These are phyloP conservation scores for Lachnellula hyalina DNA, from an alignment of 2,329 filamentous ascomycete species.

Conservation along the genomic window DNA sequence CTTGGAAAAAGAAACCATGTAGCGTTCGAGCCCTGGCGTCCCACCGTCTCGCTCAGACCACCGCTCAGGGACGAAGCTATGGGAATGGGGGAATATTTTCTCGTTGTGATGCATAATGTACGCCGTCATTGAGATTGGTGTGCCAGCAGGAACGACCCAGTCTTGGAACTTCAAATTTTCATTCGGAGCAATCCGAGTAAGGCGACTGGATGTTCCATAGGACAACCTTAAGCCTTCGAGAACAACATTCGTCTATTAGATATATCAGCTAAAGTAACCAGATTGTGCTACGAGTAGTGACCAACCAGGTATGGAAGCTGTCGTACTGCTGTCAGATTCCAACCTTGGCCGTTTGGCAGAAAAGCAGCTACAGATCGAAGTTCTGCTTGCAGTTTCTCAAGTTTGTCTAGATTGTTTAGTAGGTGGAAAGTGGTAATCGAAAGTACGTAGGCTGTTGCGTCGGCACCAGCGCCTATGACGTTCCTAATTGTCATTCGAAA, in stretches of 20 bases:
- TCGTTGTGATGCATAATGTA: conserved; percentile 17
- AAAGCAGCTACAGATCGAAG: conserved; percentile 4
- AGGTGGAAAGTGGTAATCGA: conserved; percentile 15
- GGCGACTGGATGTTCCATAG: conserved; percentile 11
- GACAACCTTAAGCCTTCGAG: conserved; percentile 14
- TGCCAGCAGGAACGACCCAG: conserved; percentile 17
- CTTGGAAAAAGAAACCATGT: conserved; percentile 19
- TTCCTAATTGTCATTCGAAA: background rate
- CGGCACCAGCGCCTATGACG: conserved; percentile 19
- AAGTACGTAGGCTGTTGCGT: conserved; percentile 15
- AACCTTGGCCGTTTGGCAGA: background rate
- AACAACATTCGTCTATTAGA: conserved; percentile 3
- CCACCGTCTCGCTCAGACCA: conserved; percentile 25
- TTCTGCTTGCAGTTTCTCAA: conserved; percentile 15
- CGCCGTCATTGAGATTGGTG: conserved; percentile 17
- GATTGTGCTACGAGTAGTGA: background rate
- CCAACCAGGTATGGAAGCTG: conserved; percentile 20
- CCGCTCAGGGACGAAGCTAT: conserved; percentile 14
- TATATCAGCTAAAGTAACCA: background rate
- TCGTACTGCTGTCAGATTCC: conserved; percentile 18
- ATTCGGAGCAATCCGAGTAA: conserved; percentile 10
- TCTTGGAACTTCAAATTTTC: conserved; percentile 9
- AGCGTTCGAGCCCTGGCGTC: conserved; percentile 10
- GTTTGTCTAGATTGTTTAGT: conserved; percentile 13
- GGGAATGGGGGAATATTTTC: conserved; percentile 14